Evolutionary conservation across 306 rosid genomes (phyloP), one percentile per base, ranked within the genome.

Genomic region (Hippophae rhamnoides): DNA sequence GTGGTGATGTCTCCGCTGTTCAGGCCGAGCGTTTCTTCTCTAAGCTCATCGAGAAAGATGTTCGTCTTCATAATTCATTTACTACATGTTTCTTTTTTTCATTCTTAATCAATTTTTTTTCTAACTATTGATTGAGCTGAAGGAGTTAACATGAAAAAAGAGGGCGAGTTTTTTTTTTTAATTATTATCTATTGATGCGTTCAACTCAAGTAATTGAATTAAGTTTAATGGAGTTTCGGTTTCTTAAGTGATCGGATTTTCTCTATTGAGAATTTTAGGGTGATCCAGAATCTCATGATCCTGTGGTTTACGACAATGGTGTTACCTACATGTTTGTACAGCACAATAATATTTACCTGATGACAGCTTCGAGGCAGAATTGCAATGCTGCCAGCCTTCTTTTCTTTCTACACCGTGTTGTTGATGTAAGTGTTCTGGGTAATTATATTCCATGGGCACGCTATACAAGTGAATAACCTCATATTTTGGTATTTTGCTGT

Each of bases 11-110:
- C 73, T 69, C 99, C 27, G 81, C 99, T 52, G 77, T 72, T 52
- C 95, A 88, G 71, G 95, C 99, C 60, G 99, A 93, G 77, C 89
- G 89, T 65, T 88, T 93, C 86, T 93, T 93, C 85, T 78, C 95
- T 76, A 93, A 93, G 82, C 90, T 88, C 82, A 88, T 93, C 65
- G 99, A 93, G 67, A 88, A 86, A 78, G 99, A 88, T 93, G 95
- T 85, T 56, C 72, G 0, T 31, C 42, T 56, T 41, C 43, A 57
- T 4, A 60, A 31, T 8, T 40, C 9, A 47, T 1, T 2, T 46
- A 3, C 52, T 27, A 44, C 40, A 12, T 53, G 8, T 61, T 66
- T 43, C 40, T 2, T 3, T 54, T 54, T 67, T 51, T 56, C 25
- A 26, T 42, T 1, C 14, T 73, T 41, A 14, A 62, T 45, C 43